Percentiles rank a stretch among this genome's conserved stretches.
These are phyloP conservation scores for Gastrodia elata DNA, from an alignment of 106 monocot genomes.

Conservation along the genomic window DNA sequence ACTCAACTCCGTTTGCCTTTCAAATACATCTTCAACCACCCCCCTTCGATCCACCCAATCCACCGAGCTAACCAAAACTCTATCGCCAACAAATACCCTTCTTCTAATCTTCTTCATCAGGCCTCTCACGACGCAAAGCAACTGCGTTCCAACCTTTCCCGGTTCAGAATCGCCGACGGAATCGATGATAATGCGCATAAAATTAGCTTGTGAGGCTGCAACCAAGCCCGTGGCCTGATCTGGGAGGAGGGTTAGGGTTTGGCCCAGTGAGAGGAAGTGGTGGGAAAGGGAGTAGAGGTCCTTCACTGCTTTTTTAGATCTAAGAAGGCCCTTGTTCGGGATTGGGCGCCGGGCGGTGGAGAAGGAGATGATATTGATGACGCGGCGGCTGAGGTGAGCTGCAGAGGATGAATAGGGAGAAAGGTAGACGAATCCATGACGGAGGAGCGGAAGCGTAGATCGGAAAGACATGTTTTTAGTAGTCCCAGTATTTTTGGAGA, in stretches of 20 bases:
- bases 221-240: slow-evolving; percentile 76
- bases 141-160: slow-evolving; percentile 37
- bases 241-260: slow-evolving; percentile 38
- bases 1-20: slow-evolving; percentile 48
- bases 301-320: slow-evolving; percentile 29
- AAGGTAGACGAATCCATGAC: slow-evolving; percentile 10
- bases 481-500: too few species aligned
- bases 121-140: slow-evolving; percentile 80
- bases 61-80: slow-evolving; percentile 63
- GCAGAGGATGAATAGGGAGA: neutral
- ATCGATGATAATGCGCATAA: slow-evolving; percentile 78
- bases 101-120: slow-evolving; percentile 84
- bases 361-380: slow-evolving; percentile 6
- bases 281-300: slow-evolving; percentile 12
- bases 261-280: neutral
- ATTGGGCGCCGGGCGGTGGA: slow-evolving; percentile 9
- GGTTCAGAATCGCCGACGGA: slow-evolving; percentile 5
- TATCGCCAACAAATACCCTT: slow-evolving; percentile 81
- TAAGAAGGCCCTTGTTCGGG: slow-evolving; percentile 44
- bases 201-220: slow-evolving; percentile 86
- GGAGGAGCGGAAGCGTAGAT: slow-evolving; percentile 11
- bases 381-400: neutral
- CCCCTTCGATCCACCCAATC: slow-evolving; percentile 81
- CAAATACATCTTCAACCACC: slow-evolving; percentile 74
- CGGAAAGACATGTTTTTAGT: slow-evolving; percentile 14